Base-by-base conservation (phyloP, 106 monocot species). In the Apostasia shenzhenica region DNA sequence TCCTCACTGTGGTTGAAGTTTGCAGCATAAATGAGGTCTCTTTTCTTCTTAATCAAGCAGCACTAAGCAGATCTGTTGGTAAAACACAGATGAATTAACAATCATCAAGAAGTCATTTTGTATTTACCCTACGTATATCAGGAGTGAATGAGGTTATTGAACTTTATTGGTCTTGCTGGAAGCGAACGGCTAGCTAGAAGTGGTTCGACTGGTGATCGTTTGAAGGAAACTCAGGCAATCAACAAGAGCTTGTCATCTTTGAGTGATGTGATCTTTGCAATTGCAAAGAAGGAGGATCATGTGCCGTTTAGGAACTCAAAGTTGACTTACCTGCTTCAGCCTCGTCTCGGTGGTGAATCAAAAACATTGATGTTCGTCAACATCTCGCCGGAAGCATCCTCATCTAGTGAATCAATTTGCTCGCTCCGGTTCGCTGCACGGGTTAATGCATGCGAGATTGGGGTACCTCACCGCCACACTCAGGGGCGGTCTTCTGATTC, bases 31-130 rank as follows among this genome's bases (percentile, higher is more conserved):
- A 26, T 26, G 26, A 26, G 26, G 26, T 26, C 26, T 26, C 26
- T 26, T 26, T 26, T 26, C 26, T 26, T 26, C 26, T 26, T 26
- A 26, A 26, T 26, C 26, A 26, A 26, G 26, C 26, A 26, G 26
- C 26, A 26, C 26, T 26, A 26, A 26, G 26, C 45, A 92, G 87
- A 54, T 92, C 91, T 70, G 87, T 91, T 11, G 88, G 88, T 40
- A 81, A 54, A 70, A 92, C 92, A 13, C 88, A 85, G 11, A 85
- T 88, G 82, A 92, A 92, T 47, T 88, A 92, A 61, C 78, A 92
- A 48, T 92, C 92, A 6, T 92, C 88, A 10, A 55, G 92, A 63
- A 92, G 88, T 58, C 92, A 92, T 68, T 92, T 85, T 79, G 92
- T 92, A 0, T 92, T 92, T 66, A 88, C 88, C 3, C 48, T 92